A percentile compares a stretch with the other conserved stretches of the same genome.
phyloP scores from a whole-genome alignment of 768 basidiomycete genomes.

The Butyriboletus loyo region DNA sequence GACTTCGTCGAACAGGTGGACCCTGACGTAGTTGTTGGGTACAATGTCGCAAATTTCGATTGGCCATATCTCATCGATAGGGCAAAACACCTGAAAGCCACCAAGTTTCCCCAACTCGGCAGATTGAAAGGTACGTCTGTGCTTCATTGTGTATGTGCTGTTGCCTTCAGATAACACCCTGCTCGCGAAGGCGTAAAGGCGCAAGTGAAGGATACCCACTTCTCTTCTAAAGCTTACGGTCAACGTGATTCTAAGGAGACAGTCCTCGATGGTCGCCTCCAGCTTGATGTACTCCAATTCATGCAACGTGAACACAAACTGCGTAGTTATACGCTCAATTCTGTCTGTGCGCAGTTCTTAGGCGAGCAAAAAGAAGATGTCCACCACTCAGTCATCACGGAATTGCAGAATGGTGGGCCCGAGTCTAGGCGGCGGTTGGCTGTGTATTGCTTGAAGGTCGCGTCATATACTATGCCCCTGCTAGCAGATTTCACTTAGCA shows the following conservation, averaged over 20 bases:
- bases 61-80: conserved; percentile 94
- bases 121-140: conserved; percentile 60
- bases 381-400: conserved; percentile 97
- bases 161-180: conserved; percentile 5
- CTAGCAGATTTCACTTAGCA: conserved; percentile 1
- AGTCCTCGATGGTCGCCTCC: conserved; percentile 83
- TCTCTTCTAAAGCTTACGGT: conserved; percentile 97
- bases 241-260: conserved; percentile 97
- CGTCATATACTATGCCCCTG: not conserved
- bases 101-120: conserved; percentile 71
- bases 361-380: conserved; percentile 99
- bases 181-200: conserved; percentile 59
- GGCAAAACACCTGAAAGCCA: conserved; percentile 73
- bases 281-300: conserved; percentile 93
- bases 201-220: conserved; percentile 89
- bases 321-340: conserved; percentile 94
- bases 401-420: conserved; percentile 93
- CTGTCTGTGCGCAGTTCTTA: conserved; percentile 95
- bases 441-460: conserved; percentile 95
- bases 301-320: conserved; percentile 99
- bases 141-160: not conserved
- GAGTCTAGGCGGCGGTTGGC: conserved; percentile 91
- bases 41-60: conserved; percentile 94
- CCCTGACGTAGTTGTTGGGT: conserved; percentile 95
- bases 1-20: conserved; percentile 88